Conservation (phyloP, 2,329 filamentous ascomycete genomes). For the Lizonia empirigonia region DNA sequence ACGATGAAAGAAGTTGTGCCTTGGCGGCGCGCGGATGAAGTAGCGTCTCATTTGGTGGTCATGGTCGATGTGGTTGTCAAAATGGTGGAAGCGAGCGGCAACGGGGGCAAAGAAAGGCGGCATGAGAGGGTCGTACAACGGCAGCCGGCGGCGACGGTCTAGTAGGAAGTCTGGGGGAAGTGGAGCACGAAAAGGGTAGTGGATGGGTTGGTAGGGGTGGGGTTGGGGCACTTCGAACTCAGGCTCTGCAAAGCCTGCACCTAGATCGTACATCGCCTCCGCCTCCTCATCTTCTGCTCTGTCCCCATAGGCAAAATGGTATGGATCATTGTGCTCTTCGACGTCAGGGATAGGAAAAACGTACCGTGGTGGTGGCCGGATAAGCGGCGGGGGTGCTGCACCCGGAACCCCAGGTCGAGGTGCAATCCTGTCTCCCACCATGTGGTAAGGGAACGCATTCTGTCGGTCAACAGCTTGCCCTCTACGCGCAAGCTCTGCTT, state of each 20-base stretch:
- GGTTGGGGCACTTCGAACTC: neutral
- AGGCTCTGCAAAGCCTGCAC: too few relatives aligned
- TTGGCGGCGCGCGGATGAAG: neutral
- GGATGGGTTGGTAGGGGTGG: neutral
- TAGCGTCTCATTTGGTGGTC: neutral
- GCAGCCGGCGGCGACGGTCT: neutral
- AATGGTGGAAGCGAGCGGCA: neutral
- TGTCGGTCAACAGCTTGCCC: slow-evolving; percentile 19
- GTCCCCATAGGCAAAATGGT: neutral
- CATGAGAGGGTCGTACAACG: neutral
- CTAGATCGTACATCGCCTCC: too few relatives aligned
- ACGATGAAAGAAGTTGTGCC: neutral
- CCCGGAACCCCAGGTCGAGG: slow-evolving; percentile 2
- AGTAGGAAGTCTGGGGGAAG: neutral
- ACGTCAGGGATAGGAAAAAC: neutral
- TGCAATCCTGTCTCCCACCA: slow-evolving; percentile 26
- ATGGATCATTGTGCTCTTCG: neutral
- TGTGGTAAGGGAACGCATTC: slow-evolving; percentile 29
- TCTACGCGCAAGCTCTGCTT: slow-evolving; percentile 37
- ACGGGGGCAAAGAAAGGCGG: neutral
- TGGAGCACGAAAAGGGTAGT: neutral
- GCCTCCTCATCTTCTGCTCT: neutral
- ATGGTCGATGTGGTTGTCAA: neutral
- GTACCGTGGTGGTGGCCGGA: neutral
- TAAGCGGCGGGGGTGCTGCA: neutral